These are phyloP conservation scores for Liquidambar formosana DNA, from an alignment of 164 flowering plant genomes.

Conservation along the genomic window DNA sequence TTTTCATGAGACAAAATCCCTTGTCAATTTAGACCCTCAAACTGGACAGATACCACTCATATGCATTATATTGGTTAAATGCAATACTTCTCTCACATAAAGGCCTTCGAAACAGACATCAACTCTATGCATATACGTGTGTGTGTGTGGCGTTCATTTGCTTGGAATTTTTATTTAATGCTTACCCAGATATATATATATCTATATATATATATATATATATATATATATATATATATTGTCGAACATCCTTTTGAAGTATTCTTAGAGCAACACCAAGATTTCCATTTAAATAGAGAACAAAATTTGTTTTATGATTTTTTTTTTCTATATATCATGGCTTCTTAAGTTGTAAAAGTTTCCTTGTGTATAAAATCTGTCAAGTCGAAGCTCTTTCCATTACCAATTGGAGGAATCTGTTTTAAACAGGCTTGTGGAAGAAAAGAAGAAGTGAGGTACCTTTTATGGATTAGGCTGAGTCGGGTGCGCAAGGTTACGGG, in stretches of 20 bases:
- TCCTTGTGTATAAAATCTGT: too few species aligned
- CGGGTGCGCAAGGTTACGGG: constrained; percentile 48
- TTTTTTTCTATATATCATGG: too few species aligned
- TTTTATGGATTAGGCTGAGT: constrained; percentile 63
- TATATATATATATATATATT: neutral
- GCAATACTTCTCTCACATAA: neutral
- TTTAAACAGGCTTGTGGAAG: constrained; percentile 49
- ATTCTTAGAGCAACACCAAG: too few species aligned
- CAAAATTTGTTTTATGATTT: too few species aligned
- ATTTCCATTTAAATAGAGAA: too few species aligned
- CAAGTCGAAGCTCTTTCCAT: neutral
- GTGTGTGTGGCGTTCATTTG: neutral
- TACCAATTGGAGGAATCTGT: neutral
- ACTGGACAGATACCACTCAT: neutral
- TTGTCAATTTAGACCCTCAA: too few species aligned
- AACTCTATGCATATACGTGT: neutral
- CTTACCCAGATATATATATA: neutral
- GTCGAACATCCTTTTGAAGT: too few species aligned
- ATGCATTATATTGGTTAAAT: neutral
- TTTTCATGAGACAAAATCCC: too few species aligned
- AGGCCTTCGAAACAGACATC: neutral
- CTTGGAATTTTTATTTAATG: neutral
- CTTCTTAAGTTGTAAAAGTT: too few species aligned
- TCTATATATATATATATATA: neutral
- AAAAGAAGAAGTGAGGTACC: constrained; percentile 59